phyloP scores from a whole-genome alignment of 495 filamentous ascomycete species.

The Aspergillus affinis region DNA sequence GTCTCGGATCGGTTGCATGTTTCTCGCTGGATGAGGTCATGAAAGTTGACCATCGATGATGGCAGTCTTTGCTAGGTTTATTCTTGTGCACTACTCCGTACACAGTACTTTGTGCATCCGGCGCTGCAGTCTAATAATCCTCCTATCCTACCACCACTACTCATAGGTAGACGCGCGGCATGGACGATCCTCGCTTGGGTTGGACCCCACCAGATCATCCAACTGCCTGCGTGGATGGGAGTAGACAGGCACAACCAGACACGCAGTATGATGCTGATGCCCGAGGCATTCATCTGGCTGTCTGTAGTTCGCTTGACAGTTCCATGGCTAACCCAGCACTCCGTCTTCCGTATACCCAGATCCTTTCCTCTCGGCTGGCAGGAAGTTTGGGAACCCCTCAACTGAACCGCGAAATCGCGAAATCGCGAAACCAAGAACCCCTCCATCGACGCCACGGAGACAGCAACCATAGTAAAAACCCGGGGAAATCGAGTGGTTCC shows the following conservation, averaged over 20 bases:
- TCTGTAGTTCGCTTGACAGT: neutral
- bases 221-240: constrained; percentile 5
- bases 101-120: neutral
- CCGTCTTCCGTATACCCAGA: neutral
- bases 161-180: constrained; percentile 24
- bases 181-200: constrained; percentile 21
- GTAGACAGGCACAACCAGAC: neutral
- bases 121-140: neutral
- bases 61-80: too few relatives aligned
- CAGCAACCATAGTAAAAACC: neutral
- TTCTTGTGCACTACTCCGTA: neutral
- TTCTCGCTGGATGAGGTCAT: neutral
- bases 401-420: neutral
- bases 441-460: neutral
- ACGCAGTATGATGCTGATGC: too few relatives aligned
- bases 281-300: too few relatives aligned
- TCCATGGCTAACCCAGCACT: neutral
- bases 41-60: too few relatives aligned
- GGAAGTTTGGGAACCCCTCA: neutral
- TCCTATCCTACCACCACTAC: neutral
- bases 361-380: neutral
- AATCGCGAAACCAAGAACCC: neutral
- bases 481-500: neutral
- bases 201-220: constrained; percentile 13
- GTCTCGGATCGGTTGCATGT: neutral